Evolutionary conservation across 306 rosid species (phyloP).

Genomic region (Oemleria cerasiformis): DNA sequence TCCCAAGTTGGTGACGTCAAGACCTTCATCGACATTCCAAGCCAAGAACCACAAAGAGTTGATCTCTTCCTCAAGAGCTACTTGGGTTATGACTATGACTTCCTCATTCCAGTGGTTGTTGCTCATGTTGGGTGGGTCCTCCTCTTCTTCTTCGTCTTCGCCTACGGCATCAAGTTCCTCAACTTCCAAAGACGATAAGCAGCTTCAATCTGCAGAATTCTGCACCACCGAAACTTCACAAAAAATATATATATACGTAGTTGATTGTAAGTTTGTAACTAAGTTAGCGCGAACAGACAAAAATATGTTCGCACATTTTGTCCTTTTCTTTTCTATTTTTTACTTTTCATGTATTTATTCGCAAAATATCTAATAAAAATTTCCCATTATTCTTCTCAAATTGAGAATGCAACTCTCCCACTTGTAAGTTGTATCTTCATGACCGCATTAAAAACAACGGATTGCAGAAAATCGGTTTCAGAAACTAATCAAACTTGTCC

Average conservation of each 20-base stretch:
- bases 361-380: too few species aligned
- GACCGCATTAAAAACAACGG: too few species aligned
- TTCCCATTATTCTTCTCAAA: too few species aligned
- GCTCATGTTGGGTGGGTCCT: conserved; percentile 59
- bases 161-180: conserved; percentile 57
- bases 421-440: too few species aligned
- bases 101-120: conserved; percentile 43
- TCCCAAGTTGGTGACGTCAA: conserved; percentile 55
- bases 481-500: too few species aligned
- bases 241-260: background rate
- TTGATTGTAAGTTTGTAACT: background rate
- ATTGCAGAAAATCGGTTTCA: too few species aligned
- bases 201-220: background rate
- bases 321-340: too few species aligned
- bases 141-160: conserved; percentile 63
- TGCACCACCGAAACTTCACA: background rate
- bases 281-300: too few species aligned
- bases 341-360: too few species aligned
- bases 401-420: too few species aligned
- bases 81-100: conserved; percentile 50
- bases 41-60: background rate
- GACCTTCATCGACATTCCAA: conserved; percentile 22
- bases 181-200: conserved; percentile 67
- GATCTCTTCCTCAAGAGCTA: conserved; percentile 26
- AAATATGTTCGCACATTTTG: too few species aligned